Base-by-base conservation (phyloP, 2,329 filamentous ascomycete genomes). In the Fusarium sp. region DNA sequence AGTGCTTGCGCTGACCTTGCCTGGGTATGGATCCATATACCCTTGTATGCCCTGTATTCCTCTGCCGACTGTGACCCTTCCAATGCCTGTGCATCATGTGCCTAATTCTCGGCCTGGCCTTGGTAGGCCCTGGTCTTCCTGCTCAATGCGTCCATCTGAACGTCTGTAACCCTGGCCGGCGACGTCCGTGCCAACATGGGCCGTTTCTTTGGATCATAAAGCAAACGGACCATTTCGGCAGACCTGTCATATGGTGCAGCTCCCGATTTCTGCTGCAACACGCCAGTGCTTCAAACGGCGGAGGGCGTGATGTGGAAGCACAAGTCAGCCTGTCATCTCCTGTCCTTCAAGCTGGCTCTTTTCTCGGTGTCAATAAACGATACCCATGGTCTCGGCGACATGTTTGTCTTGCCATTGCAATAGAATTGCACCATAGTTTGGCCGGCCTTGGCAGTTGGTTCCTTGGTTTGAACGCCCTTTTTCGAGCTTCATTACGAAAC, bases 121-220 rank as follows among this genome's bases (percentile, higher is more conserved):
- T 57, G 56, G 67, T 59, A 64, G 60, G 50, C 29, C 61, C 37
- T 61, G 65, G 67, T 59, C 38, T 52, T 54, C 59, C 66, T 70
- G 67, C 62, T 58, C 67, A 57, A 45, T 31, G 40, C 27, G 50
- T 29, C 52, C 62, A 64, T 64, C 62, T 62, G 22, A 31, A 74
- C 71, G 50, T 40, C 52, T 60, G 54, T 54, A 31, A 69, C 67
- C 72, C 72, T 65, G 73, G 67, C 57, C 76, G 76, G 76, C 76
- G 74, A 72, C 67, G 74, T 75, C 76, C 76, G 76, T 75, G 76
- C 76, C 67, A 70, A 35, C 56, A 70, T 76, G 74, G 75, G 67
- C 66, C 66, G 76, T 76, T 77, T 72, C 60, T 69, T 69, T 45
- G 67, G 47, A 62, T 62, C 59, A 67, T 70, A 24, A 35, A 64